Conservation (phyloP, 2,329 filamentous ascomycete genomes). For the Teratosphaeria nubilosa region DNA sequence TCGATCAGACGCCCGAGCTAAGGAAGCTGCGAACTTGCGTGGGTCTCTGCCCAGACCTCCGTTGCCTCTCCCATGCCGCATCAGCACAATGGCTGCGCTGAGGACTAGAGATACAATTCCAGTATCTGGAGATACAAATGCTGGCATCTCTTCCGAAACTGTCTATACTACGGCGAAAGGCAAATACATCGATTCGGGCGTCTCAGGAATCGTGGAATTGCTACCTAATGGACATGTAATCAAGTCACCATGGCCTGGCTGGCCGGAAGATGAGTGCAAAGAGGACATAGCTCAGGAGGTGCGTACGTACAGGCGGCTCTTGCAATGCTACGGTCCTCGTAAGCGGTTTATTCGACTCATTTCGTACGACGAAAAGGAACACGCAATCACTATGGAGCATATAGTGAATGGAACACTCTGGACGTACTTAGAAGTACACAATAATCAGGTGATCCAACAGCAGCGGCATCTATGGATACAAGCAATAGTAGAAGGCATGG, state of each 20-base stretch:
- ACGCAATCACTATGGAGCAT: not conserved
- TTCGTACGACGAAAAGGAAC: not conserved
- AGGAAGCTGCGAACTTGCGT: too few species aligned
- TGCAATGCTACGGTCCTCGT: not conserved
- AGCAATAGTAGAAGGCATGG: not conserved
- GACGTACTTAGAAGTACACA: not conserved
- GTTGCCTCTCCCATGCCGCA: too few species aligned
- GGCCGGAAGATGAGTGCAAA: not conserved
- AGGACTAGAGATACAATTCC: not conserved
- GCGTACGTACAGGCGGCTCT: not conserved
- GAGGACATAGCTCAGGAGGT: not conserved
- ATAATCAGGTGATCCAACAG: not conserved
- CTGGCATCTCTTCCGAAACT: not conserved
- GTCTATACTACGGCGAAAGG: not conserved
- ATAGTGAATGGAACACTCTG: not conserved
- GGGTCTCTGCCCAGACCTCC: too few species aligned
- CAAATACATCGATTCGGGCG: not conserved
- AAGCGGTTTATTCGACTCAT: not conserved
- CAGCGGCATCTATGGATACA: not conserved
- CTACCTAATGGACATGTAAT: not conserved
- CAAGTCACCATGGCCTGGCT: not conserved
- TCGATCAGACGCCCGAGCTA: too few species aligned
- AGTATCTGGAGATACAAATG: not conserved
- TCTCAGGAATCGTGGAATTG: not conserved
- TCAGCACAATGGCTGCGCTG: not conserved